phyloP scores from a whole-genome alignment of 1,284 basidiomycete species.

The Pseudozyma hubeiensis region DNA sequence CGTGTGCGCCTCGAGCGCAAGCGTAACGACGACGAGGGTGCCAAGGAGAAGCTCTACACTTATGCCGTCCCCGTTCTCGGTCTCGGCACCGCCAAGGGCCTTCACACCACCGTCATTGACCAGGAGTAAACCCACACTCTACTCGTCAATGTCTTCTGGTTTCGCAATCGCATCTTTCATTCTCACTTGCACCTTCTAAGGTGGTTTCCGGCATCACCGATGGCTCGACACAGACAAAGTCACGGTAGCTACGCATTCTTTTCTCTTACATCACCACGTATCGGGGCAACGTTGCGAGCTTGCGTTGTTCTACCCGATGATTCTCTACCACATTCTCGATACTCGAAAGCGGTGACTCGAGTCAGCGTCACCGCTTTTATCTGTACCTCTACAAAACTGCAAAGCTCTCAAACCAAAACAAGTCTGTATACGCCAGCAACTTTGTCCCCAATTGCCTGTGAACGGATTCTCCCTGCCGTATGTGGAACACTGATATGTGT shows the following conservation, averaged over 20 bases:
- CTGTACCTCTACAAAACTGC: slow-evolving; percentile 53
- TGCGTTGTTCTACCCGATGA: slow-evolving; percentile 35
- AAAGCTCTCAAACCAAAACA: slow-evolving; percentile 44
- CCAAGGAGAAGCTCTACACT: slow-evolving; percentile 69
- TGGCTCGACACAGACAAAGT: slow-evolving; percentile 33
- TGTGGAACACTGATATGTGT: not conserved
- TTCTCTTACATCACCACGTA: slow-evolving; percentile 12
- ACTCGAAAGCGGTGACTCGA: slow-evolving; percentile 18
- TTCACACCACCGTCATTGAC: slow-evolving; percentile 66
- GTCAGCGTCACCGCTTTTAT: slow-evolving; percentile 9
- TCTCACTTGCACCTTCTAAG: slow-evolving; percentile 13
- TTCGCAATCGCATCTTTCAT: slow-evolving; percentile 38
- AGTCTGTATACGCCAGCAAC: slow-evolving; percentile 45
- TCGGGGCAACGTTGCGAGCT: slow-evolving; percentile 43
- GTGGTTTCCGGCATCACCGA: slow-evolving; percentile 29
- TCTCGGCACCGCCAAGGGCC: slow-evolving; percentile 67
- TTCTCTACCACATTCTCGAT: slow-evolving; percentile 21
- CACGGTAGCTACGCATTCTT: slow-evolving; percentile 32
- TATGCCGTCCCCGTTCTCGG: slow-evolving; percentile 66
- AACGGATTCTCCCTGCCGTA: not conserved
- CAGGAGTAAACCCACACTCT: slow-evolving; percentile 54
- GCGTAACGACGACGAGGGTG: slow-evolving; percentile 69
- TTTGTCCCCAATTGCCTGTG: no score
- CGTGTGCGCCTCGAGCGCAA: slow-evolving; percentile 68
- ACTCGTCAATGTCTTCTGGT: slow-evolving; percentile 34